phyloP scores from a whole-genome alignment of 148 eudicot genomes.

The Selenicereus undatus region DNA sequence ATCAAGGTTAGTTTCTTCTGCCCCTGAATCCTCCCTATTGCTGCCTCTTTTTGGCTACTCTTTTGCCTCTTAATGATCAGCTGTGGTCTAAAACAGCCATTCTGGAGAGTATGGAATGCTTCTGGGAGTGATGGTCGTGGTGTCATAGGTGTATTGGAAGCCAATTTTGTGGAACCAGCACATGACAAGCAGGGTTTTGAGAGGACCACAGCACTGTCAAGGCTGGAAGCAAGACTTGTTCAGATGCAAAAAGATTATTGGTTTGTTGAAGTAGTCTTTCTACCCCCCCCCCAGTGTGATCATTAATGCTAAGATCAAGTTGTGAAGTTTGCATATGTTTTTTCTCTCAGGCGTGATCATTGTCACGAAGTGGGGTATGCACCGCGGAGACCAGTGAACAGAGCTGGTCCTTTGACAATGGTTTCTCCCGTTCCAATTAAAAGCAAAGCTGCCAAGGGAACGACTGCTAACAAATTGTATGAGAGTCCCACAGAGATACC shows the following conservation, averaged over 20 bases:
- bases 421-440: constrained; percentile 18
- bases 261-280: constrained; percentile 25
- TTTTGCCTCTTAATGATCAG: background rate
- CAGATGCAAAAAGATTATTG: constrained; percentile 58
- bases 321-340: background rate
- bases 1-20: constrained; percentile 44
- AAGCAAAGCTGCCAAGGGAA: constrained; percentile 23
- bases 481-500: background rate
- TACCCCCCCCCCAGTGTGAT: background rate
- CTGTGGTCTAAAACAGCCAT: constrained; percentile 45
- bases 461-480: background rate
- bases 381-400: constrained; percentile 31
- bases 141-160: constrained; percentile 78
- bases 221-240: constrained; percentile 57
- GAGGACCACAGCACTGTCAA: constrained; percentile 58
- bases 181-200: constrained; percentile 90
- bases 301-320: background rate
- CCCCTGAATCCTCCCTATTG: background rate
- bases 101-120: constrained; percentile 86
- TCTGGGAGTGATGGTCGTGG: constrained; percentile 90
- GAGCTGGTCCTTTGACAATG: constrained; percentile 17
- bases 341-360: constrained; percentile 41
- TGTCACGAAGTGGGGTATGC: constrained; percentile 74
- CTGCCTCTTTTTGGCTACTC: background rate
- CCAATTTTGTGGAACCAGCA: constrained; percentile 81